Percentiles rank a stretch among this genome's conserved stretches.
Conservation (phyloP, 139 green algal genomes). For the Edaphochlamys debaryana region DNA sequence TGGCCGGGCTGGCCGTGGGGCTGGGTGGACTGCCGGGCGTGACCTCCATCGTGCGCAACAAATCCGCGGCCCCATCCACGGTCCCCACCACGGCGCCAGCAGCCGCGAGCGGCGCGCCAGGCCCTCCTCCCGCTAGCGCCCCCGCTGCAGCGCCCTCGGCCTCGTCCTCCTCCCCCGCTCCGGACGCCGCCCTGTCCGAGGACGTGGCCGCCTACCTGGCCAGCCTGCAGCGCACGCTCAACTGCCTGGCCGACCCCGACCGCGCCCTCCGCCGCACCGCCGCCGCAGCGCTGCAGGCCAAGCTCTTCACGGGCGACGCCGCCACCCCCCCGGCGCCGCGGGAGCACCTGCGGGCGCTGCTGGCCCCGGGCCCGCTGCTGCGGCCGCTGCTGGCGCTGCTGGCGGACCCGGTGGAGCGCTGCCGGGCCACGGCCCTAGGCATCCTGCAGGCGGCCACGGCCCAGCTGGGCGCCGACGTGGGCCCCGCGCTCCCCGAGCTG, state of each 20-base stretch:
- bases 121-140: background rate
- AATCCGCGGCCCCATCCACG: slow-evolving; percentile 15
- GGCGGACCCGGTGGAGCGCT: slow-evolving; percentile 67
- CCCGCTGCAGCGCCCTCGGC: no score
- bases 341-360: slow-evolving; percentile 55
- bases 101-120: background rate
- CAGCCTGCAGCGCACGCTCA: slow-evolving; percentile 73
- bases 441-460: slow-evolving; percentile 52
- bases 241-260: slow-evolving; percentile 83
- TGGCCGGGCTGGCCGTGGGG: slow-evolving; percentile 26
- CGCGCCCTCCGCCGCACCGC: slow-evolving; percentile 56
- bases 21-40: slow-evolving; percentile 54
- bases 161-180: no score
- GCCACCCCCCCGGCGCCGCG: slow-evolving; percentile 22
- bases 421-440: slow-evolving; percentile 44
- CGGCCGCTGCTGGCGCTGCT: slow-evolving; percentile 64
- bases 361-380: slow-evolving; percentile 64
- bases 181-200: background rate
- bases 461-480: slow-evolving; percentile 43
- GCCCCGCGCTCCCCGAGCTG: slow-evolving; percentile 62
- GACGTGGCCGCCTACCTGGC: slow-evolving; percentile 42
- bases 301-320: slow-evolving; percentile 50
- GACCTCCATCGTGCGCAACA: slow-evolving; percentile 36
- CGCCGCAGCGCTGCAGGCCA: slow-evolving; percentile 43
- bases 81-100: background rate